Evolutionary conservation across 163 green algal genomes (phyloP).

Genomic region (Botryococcus braunii): DNA sequence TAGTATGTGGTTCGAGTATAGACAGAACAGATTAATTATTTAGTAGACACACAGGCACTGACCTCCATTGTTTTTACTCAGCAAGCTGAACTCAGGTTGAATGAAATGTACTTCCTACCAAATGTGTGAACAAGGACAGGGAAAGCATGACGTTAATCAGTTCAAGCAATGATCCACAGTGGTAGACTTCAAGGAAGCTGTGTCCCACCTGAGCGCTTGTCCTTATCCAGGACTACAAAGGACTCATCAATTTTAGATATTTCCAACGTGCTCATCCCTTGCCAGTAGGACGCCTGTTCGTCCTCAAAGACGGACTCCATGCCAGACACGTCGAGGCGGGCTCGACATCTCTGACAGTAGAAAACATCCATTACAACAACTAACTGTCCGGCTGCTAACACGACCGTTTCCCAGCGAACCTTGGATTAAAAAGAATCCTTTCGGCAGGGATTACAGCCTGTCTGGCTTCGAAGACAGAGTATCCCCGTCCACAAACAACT

Average conservation of each 20-base stretch:
- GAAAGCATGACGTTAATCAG: slow-evolving; percentile 1
- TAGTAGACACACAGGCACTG: neutral
- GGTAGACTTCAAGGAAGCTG: too few species aligned
- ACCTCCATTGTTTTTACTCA: neutral
- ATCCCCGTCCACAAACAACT: neutral
- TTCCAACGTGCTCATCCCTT: slow-evolving; percentile 22
- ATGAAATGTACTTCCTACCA: neutral
- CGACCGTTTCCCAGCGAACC: too few species aligned
- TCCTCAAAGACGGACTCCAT: neutral
- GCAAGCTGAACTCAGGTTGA: neutral
- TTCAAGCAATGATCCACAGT: neutral
- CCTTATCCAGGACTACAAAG: slow-evolving; percentile 59
- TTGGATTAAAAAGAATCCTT: neutral
- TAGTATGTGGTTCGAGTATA: too few species aligned
- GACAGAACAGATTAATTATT: too few species aligned
- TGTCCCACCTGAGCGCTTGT: too few species aligned
- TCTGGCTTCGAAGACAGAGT: neutral
- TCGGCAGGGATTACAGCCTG: neutral
- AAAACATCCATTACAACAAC: slow-evolving; percentile 6
- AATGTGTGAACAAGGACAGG: neutral
- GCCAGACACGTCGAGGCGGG: slow-evolving; percentile 20
- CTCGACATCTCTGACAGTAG: slow-evolving; percentile 32
- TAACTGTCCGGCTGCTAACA: neutral
- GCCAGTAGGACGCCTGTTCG: neutral
- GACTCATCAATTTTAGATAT: slow-evolving; percentile 49